Conservation (phyloP, 306 rosid genomes). For the Elaeagnus macrophylla region DNA sequence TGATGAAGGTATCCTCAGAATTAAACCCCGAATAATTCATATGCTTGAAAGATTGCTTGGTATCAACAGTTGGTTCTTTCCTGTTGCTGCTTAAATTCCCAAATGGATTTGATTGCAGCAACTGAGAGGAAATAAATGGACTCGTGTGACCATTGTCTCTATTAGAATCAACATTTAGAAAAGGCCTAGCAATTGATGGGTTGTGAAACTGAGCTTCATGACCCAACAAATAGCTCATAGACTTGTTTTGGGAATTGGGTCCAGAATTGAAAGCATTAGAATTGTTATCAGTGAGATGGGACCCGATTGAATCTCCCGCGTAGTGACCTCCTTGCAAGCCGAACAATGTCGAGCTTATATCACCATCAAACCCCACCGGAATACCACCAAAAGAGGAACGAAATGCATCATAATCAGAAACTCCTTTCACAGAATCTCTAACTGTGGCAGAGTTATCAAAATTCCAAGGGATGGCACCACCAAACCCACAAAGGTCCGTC, state of each 20-base stretch:
- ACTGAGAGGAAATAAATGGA: conserved; percentile 24
- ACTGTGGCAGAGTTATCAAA: conserved; percentile 13
- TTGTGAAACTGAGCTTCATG: conserved; percentile 19
- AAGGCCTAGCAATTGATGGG: conserved; percentile 15
- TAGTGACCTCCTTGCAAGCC: conserved; percentile 9
- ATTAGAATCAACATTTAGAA: conserved; percentile 7
- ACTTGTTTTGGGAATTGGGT: conserved; percentile 20
- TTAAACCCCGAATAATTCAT: conserved; percentile 17
- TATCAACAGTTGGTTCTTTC: conserved; percentile 9
- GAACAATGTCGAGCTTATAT: conserved; percentile 10
- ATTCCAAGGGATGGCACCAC: conserved; percentile 20
- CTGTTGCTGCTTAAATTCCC: conserved; percentile 18
- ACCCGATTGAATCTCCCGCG: conserved; percentile 22
- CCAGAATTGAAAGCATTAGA: conserved; percentile 16
- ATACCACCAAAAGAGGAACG: conserved; percentile 15
- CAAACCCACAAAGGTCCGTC: conserved; percentile 13
- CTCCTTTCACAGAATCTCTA: conserved; percentile 13
- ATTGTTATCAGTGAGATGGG: conserved; percentile 18
- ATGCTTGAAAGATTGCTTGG: conserved; percentile 18
- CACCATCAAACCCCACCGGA: conserved; percentile 12
- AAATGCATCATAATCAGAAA: conserved; percentile 10
- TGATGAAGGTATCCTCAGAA: conserved; percentile 35
- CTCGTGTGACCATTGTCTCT: conserved; percentile 11
- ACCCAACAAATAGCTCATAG: conserved; percentile 12
- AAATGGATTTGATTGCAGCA: conserved; percentile 11